These are phyloP conservation scores for Monilinia aucupariae DNA, from an alignment of 2,329 filamentous ascomycete genomes.

Conservation along the genomic window DNA sequence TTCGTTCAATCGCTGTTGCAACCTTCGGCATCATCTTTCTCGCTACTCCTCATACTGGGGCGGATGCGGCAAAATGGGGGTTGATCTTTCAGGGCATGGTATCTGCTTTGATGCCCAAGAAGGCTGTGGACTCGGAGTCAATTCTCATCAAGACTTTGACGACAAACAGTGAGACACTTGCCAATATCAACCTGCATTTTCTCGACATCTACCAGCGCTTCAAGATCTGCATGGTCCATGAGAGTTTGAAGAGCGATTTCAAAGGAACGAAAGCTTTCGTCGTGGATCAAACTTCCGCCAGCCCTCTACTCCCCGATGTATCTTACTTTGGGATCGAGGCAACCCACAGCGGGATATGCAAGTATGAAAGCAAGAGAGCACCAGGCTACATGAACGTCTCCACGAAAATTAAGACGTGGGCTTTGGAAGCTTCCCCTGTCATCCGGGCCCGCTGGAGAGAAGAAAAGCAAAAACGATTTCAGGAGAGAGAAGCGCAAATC, in stretches of 20 bases:
- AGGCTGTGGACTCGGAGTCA: slow-evolving; percentile 61
- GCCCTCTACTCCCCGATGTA: slow-evolving; percentile 63
- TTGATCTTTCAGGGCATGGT: slow-evolving; percentile 63
- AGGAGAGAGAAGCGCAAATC: slow-evolving; percentile 27
- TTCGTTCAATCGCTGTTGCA: slow-evolving; percentile 65
- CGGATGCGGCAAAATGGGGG: slow-evolving; percentile 64
- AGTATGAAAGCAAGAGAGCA: slow-evolving; percentile 58
- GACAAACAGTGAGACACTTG: slow-evolving; percentile 66
- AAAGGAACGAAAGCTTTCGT: slow-evolving; percentile 58
- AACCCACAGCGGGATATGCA: slow-evolving; percentile 67
- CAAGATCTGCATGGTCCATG: slow-evolving; percentile 70
- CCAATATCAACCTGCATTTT: slow-evolving; percentile 69
- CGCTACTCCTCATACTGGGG: slow-evolving; percentile 69
- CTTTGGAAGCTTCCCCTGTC: slow-evolving; percentile 23
- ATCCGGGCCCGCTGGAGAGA: slow-evolving; percentile 27
- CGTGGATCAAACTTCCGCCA: slow-evolving; percentile 65
- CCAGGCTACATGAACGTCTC: slow-evolving; percentile 50
- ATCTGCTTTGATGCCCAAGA: slow-evolving; percentile 57
- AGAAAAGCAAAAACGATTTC: slow-evolving; percentile 27
- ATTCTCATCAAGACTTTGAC: slow-evolving; percentile 66
- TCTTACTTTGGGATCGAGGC: slow-evolving; percentile 71
- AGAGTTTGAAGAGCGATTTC: slow-evolving; percentile 65
- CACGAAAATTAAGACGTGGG: slow-evolving; percentile 32
- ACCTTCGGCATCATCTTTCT: slow-evolving; percentile 74
- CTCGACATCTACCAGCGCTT: slow-evolving; percentile 66